phyloP scores from a whole-genome alignment of 495 filamentous ascomycete genomes.

The Neurospora sp. region DNA sequence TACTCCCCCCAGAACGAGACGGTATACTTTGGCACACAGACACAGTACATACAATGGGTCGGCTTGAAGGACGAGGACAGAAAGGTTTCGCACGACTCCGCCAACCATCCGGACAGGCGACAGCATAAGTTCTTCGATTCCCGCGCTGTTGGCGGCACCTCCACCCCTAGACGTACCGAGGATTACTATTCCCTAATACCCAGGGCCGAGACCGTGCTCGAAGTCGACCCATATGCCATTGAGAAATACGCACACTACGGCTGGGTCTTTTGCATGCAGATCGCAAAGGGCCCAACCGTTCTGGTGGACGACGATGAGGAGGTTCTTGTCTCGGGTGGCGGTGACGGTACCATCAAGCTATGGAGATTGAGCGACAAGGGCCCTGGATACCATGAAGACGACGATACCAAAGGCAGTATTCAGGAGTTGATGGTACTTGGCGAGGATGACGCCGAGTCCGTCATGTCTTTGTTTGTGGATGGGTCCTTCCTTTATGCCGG shows the following conservation, averaged over 20 bases:
- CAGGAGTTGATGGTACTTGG: slow-evolving; percentile 57
- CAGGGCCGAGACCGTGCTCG: slow-evolving; percentile 52
- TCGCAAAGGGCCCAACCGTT: slow-evolving; percentile 54
- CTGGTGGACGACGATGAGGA: slow-evolving; percentile 60
- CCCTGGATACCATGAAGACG: slow-evolving; percentile 21
- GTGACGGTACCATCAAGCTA: slow-evolving; percentile 85
- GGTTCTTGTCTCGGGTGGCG: slow-evolving; percentile 78
- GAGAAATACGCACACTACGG: slow-evolving; percentile 87
- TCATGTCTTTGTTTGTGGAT: slow-evolving; percentile 74
- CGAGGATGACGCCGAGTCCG: slow-evolving; percentile 67
- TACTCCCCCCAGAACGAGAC: slow-evolving; percentile 72
- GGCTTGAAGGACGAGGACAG: slow-evolving; percentile 37
- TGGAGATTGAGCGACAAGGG: slow-evolving; percentile 56
- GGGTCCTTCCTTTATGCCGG: slow-evolving; percentile 87
- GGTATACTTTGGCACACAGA: slow-evolving; percentile 87
- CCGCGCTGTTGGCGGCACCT: slow-evolving; percentile 66
- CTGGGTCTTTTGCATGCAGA: slow-evolving; percentile 89
- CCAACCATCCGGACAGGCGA: slow-evolving; percentile 66
- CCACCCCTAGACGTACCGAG: slow-evolving; percentile 54
- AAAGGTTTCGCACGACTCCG: slow-evolving; percentile 49
- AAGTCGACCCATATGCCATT: slow-evolving; percentile 75
- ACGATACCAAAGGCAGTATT: slow-evolving; percentile 39
- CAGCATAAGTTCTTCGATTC: slow-evolving; percentile 95
- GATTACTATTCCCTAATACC: slow-evolving; percentile 38
- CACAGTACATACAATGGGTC: slow-evolving; percentile 77